Base-by-base conservation (phyloP, 148 eudicot species). In the Rhododendron simsii region DNA sequence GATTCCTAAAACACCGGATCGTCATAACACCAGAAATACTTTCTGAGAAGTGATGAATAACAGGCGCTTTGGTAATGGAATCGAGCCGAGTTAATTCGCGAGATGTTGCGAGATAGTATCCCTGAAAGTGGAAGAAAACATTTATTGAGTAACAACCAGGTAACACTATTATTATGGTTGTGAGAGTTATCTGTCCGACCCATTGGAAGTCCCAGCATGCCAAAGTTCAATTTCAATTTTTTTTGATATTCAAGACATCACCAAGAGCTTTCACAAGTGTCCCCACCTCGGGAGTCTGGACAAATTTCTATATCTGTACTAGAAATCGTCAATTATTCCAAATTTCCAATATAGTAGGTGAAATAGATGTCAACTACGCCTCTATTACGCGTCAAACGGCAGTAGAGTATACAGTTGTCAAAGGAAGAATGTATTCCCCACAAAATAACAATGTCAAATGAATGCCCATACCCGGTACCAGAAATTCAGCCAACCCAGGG, bases 21-120 rank as follows among this genome's bases (percentile, higher is more conserved):
- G 99, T 97, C 98, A 94, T 94, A 78, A 97, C 95, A 20, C 99
- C 99, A 15, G 97, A 89, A 57, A 97, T 94, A 91, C 96, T 97
- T 87, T 95, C 99, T 13, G 99, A 97, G 93, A 97, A 97, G 87
- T 97, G 99, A 87, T 92, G 94, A 87, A 97, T 95, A 10, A 97
- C 92, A 1, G 99, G 99, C 51, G 99, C 99, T 87, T 97, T 97
- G 33, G 98, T 95, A 86, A 97, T 97, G 20, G 95, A 93, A 88
- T 94, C 99, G 14, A 97, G 94, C 3, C 99, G 93, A 39, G 99
- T 97, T 77, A 97, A 75, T 91, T 97, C 99, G 14, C 98, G 96
- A 12, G 99, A 95, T 79, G 99, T 94, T 21, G 98, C 90, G 28
- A 97, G 94, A 89, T 89, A 96, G 86, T 92, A 96, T 12, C 94